A percentile compares a stretch with the other conserved stretches of the same genome.
Evolutionary conservation across 2,329 filamentous ascomycete genomes (phyloP).

Genomic region (Nigrospora oryzae): DNA sequence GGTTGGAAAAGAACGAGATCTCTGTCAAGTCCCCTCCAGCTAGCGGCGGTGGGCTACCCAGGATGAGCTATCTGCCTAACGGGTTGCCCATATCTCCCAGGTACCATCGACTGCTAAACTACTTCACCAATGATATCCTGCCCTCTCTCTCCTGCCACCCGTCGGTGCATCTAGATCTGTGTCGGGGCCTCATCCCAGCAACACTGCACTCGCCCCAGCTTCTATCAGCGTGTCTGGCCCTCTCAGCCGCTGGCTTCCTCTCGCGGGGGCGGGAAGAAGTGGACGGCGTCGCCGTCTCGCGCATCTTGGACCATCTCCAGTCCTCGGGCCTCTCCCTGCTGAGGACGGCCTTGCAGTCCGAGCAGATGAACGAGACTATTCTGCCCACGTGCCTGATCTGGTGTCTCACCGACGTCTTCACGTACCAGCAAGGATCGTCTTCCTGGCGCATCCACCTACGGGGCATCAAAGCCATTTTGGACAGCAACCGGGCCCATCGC

Average conservation of each 20-base stretch:
- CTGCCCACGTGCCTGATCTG: conserved; percentile 12
- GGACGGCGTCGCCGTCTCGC: conserved; percentile 8
- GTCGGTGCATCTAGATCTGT: conserved; percentile 12
- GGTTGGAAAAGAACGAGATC: not conserved
- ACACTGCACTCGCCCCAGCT: conserved; percentile 12
- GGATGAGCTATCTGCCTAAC: conserved; percentile 9
- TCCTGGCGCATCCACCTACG: conserved; percentile 13
- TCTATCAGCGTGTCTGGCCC: conserved; percentile 12
- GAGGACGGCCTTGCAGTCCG: conserved; percentile 5
- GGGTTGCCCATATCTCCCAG: conserved; percentile 9
- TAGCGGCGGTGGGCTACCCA: not conserved
- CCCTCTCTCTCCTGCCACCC: conserved; percentile 14
- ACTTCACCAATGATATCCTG: conserved; percentile 11
- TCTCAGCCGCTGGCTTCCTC: conserved; percentile 13
- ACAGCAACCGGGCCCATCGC: conserved; percentile 5
- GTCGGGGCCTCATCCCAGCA: conserved; percentile 9
- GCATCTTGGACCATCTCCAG: conserved; percentile 9
- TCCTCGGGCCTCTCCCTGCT: conserved; percentile 9
- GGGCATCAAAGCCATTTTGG: conserved; percentile 10
- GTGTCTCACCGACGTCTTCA: conserved; percentile 13
- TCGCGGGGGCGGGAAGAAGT: conserved; percentile 9
- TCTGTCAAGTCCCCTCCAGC: not conserved
- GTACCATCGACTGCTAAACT: conserved; percentile 10
- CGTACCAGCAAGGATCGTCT: conserved; percentile 8
- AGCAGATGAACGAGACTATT: conserved; percentile 8